A percentile compares a stretch with the other conserved stretches of the same genome.
These are phyloP conservation scores for Monilinia laxa DNA, from an alignment of 2,329 filamentous ascomycete species.

Conservation along the genomic window DNA sequence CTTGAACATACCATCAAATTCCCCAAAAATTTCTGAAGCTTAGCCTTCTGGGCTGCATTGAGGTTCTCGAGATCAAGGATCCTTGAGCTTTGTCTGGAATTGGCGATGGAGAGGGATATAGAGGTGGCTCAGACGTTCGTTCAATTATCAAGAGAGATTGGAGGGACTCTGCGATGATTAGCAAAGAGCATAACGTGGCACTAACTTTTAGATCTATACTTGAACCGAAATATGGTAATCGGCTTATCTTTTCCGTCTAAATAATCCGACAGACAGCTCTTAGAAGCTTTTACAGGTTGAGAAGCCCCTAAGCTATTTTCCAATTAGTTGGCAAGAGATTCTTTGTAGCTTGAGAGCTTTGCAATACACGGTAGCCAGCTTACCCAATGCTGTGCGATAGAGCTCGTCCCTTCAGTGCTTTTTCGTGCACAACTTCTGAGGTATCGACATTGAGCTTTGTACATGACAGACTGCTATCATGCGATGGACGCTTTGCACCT, in stretches of 20 bases:
- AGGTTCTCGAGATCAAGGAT: conserved; percentile 3
- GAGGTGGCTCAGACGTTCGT: background rate
- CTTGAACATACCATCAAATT: background rate
- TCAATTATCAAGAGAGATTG: conserved; percentile 17
- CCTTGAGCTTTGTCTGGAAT: background rate
- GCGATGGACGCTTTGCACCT: background rate
- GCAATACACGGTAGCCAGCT: background rate
- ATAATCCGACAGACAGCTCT: fast-evolving
- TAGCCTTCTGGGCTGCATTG: background rate
- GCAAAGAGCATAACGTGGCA: background rate
- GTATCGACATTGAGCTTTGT: background rate
- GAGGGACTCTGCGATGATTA: conserved; percentile 9
- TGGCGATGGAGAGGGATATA: background rate
- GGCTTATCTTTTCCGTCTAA: background rate
- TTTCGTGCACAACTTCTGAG: conserved; percentile 1
- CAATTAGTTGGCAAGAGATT: background rate
- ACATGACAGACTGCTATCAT: no score
- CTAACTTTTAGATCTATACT: conserved; percentile 13
- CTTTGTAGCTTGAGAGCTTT: background rate
- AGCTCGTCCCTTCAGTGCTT: background rate
- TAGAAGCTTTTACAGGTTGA: fast-evolving
- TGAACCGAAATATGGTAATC: conserved; percentile 12
- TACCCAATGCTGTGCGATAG: conserved; percentile 6
- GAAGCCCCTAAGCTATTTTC: background rate
- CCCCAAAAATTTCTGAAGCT: conserved; percentile 16